phyloP scores from a whole-genome alignment of 495 filamentous ascomycete genomes.

The Penicillium antarcticum region DNA sequence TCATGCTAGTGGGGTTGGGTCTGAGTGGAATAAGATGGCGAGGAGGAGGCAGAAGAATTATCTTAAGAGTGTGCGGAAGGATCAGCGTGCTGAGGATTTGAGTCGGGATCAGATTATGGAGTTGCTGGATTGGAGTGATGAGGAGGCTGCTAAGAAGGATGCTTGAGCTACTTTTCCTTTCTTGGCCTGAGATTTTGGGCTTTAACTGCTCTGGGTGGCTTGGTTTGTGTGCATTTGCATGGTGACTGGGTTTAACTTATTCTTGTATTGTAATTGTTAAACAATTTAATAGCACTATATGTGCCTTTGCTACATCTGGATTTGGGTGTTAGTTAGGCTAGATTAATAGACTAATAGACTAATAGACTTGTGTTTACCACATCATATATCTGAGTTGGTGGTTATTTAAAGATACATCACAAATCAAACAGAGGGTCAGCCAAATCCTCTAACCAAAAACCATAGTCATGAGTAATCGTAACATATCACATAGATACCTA shows the following conservation, averaged over 20 bases:
- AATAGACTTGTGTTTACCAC: not conserved
- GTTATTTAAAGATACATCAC: not conserved
- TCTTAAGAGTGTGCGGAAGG: constrained; percentile 43
- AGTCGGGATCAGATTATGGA: constrained; percentile 60
- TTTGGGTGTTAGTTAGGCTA: not conserved
- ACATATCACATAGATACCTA: not conserved
- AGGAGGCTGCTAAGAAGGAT: constrained; percentile 31
- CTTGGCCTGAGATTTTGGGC: no score
- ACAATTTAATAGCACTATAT: constrained; percentile 1
- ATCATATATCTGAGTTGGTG: not conserved
- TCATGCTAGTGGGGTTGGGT: constrained; percentile 39
- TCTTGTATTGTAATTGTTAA: constrained; percentile 5
- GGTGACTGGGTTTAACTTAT: not conserved
- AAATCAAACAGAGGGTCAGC: not conserved
- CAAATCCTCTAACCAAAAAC: not conserved
- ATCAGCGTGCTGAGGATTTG: constrained; percentile 42
- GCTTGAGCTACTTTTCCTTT: not conserved
- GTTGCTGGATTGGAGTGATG: constrained; percentile 58
- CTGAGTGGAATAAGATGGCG: constrained; percentile 51
- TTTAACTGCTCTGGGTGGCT: no score
- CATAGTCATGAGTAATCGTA: constrained; percentile 5
- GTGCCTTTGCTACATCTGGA: not conserved
- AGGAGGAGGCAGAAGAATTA: constrained; percentile 63
- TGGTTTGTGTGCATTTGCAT: constrained; percentile 7
- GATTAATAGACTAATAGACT: not conserved